Conservation (phyloP, 208 protist species). For the Trypanosoma scelopori region DNA sequence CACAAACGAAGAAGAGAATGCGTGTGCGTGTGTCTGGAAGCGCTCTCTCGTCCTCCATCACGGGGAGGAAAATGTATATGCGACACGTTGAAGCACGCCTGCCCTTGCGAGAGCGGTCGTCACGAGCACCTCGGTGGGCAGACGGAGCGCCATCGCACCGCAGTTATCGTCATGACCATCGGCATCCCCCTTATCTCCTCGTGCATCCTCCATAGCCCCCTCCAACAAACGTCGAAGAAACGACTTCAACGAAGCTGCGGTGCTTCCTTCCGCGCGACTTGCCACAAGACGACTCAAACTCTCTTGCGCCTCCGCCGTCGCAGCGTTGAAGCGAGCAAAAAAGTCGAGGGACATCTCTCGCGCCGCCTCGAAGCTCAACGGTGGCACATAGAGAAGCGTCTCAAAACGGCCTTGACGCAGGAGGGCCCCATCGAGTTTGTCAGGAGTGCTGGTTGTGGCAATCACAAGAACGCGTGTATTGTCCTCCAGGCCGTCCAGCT, state of each 20-base stretch:
- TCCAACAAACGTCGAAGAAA: slow-evolving; percentile 72
- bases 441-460: slow-evolving; percentile 70
- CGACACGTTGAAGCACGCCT: slow-evolving; percentile 17
- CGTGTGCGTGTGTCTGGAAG: not conserved
- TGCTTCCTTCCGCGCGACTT: slow-evolving; percentile 37
- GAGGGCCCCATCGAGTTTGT: slow-evolving; percentile 93
- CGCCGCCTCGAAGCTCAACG: slow-evolving; percentile 48
- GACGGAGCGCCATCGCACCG: not conserved
- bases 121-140: slow-evolving; percentile 25
- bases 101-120: slow-evolving; percentile 13
- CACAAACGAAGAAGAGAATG: slow-evolving; percentile 17
- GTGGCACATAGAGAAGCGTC: slow-evolving; percentile 65
- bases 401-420: slow-evolving; percentile 95
- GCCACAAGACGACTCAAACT: slow-evolving; percentile 33
- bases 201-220: not conserved
- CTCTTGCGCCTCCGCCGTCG: not conserved
- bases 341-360: slow-evolving; percentile 52
- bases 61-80: slow-evolving; percentile 19
- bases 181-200: not conserved
- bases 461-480: slow-evolving; percentile 92
- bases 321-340: slow-evolving; percentile 49
- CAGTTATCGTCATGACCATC: not conserved
- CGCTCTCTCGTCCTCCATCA: not conserved
- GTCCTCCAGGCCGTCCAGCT: slow-evolving; percentile 96
- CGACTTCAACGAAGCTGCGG: slow-evolving; percentile 49